Percentiles rank a stretch among this genome's conserved stretches.
Evolutionary conservation across 805 yeast species (phyloP).

Genomic region (Spathaspora gorwiae): DNA sequence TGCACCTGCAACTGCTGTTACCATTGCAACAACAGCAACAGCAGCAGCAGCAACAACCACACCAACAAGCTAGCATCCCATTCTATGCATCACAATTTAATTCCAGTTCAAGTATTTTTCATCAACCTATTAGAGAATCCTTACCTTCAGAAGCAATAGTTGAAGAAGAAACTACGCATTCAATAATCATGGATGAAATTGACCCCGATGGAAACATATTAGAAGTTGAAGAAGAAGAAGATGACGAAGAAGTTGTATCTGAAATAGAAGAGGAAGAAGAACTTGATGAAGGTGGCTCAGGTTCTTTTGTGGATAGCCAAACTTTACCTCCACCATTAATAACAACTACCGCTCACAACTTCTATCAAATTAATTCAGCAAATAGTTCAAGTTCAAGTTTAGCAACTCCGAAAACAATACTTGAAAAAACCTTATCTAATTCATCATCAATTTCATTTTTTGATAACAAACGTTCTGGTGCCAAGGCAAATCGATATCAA

Average conservation of each 20-base stretch:
- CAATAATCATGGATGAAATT: background rate
- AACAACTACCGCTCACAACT: background rate
- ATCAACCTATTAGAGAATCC: background rate
- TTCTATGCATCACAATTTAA: background rate
- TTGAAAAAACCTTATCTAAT: slow-evolving; percentile 31
- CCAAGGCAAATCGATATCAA: slow-evolving; percentile 42
- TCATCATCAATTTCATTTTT: slow-evolving; percentile 26
- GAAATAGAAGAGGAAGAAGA: slow-evolving; percentile 3
- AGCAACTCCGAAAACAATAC: slow-evolving; percentile 10
- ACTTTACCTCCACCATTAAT: slow-evolving; percentile 25
- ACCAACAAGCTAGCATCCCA: background rate
- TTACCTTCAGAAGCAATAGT: slow-evolving; percentile 1
- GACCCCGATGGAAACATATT: background rate
- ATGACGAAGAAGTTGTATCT: slow-evolving; percentile 9
- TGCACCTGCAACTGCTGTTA: no score
- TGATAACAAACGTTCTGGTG: slow-evolving; percentile 27
- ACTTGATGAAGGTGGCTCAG: slow-evolving; percentile 10
- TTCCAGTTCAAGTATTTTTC: background rate
- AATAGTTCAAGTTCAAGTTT: slow-evolving; percentile 33
- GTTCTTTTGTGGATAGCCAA: background rate
- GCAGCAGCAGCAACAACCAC: no score
- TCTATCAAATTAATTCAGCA: slow-evolving; percentile 26
- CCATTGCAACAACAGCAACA: no score
- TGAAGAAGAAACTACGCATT: slow-evolving; percentile 3
- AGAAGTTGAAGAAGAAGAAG: slow-evolving; percentile 9